phyloP scores from a whole-genome alignment of 2,329 filamentous ascomycete genomes.

The Tolypocladium ovalisporum region DNA sequence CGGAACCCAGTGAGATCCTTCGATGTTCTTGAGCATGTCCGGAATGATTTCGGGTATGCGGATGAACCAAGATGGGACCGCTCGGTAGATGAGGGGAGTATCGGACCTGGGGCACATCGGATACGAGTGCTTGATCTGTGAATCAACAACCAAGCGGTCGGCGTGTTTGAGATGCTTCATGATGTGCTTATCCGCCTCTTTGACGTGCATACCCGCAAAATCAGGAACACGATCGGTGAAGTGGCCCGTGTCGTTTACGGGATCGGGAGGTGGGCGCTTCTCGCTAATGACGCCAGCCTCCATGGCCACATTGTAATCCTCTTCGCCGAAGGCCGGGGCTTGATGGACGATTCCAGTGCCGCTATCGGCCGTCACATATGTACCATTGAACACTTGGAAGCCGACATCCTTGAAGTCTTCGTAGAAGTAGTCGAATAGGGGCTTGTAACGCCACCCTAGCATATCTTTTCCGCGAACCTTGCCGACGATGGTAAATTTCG shows the following conservation, averaged over 20 bases:
- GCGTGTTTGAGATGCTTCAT: conserved; percentile 75
- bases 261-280: conserved; percentile 72
- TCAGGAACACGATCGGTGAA: conserved; percentile 70
- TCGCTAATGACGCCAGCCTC: conserved; percentile 69
- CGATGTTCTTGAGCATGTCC: conserved; percentile 82
- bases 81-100: conserved; percentile 84
- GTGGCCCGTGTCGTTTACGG: conserved; percentile 72
- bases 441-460: conserved; percentile 80
- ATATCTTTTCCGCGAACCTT: conserved; percentile 76
- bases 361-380: conserved; percentile 79
- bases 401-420: conserved; percentile 78
- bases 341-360: conserved; percentile 94
- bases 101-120: conserved; percentile 94
- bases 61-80: conserved; percentile 92
- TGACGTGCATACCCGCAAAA: conserved; percentile 81
- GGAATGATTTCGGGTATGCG: conserved; percentile 76
- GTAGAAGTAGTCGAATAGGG: conserved; percentile 82
- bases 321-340: conserved; percentile 86
- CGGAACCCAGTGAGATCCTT: conserved; percentile 85
- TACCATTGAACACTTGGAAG: conserved; percentile 73
- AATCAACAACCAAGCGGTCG: conserved; percentile 71
- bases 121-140: conserved; percentile 82
- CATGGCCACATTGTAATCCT: conserved; percentile 81
- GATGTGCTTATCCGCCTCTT: conserved; percentile 85
- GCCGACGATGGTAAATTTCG: conserved; percentile 74